Evolutionary conservation across 2,329 filamentous ascomycete genomes (phyloP).

Genomic region (Fusarium virguliforme): DNA sequence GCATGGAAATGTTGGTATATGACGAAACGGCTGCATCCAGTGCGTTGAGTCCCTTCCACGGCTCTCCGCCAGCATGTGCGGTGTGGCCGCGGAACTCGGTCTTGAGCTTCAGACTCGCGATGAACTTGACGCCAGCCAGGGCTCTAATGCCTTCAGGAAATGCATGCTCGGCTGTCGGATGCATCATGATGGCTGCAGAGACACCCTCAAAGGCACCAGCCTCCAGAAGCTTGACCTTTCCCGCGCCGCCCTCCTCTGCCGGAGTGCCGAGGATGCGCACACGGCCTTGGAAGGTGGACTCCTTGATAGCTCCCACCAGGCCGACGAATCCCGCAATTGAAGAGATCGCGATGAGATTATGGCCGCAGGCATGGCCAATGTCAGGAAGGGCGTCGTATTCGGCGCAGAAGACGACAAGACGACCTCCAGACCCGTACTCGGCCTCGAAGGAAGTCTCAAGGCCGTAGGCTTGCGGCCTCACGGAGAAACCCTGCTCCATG

Average conservation of each 20-base stretch:
- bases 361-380: not conserved
- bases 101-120: not conserved
- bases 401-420: slow-evolving; percentile 1
- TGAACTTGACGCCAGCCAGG: not conserved
- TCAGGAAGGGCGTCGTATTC: not conserved
- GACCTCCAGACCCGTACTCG: not conserved
- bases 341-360: not conserved
- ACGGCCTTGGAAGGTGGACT: not conserved
- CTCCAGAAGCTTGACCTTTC: slow-evolving; percentile 1
- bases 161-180: not conserved
- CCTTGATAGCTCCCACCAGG: not conserved
- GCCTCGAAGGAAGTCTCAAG: not conserved
- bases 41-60: not conserved
- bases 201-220: not conserved
- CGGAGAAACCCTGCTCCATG: not conserved
- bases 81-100: not conserved
- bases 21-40: not conserved
- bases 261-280: slow-evolving; percentile 2
- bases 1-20: not conserved
- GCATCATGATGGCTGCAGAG: not conserved
- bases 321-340: not conserved
- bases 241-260: not conserved
- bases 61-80: not conserved
- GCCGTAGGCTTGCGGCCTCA: slow-evolving; percentile 3
- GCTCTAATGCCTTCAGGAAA: not conserved